Conservation (phyloP, 2,329 filamentous ascomycete species). For the Dothiorella sarmentorum region DNA sequence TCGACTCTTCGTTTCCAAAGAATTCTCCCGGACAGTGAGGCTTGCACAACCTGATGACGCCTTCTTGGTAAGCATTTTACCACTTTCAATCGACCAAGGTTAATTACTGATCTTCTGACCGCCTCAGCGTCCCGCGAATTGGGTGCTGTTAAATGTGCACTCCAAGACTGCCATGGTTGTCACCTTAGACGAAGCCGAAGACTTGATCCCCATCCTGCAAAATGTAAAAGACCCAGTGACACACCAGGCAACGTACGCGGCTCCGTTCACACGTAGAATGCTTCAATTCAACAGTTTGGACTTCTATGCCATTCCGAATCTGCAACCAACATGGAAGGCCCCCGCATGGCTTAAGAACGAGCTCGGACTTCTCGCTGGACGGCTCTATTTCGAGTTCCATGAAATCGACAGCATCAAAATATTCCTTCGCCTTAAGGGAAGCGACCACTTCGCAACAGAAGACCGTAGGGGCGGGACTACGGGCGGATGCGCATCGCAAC, state of each 20-base stretch:
- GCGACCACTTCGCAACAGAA: neutral
- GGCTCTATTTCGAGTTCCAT: constrained; percentile 56
- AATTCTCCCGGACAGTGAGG: constrained; percentile 50
- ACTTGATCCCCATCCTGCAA: constrained; percentile 47
- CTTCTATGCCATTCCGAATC: constrained; percentile 52
- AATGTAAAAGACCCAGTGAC: constrained; percentile 23
- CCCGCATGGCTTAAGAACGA: constrained; percentile 58
- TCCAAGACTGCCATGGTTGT: constrained; percentile 54
- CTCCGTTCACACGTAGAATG: constrained; percentile 60
- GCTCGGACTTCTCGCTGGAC: constrained; percentile 58
- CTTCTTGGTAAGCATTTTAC: constrained; percentile 33
- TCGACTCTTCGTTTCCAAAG: constrained; percentile 40
- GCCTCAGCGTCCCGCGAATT: constrained; percentile 52
- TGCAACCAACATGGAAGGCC: constrained; percentile 40
- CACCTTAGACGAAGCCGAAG: constrained; percentile 62
- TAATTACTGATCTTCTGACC: neutral
- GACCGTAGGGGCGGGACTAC: neutral
- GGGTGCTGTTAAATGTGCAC: constrained; percentile 55
- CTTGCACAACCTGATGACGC: constrained; percentile 39
- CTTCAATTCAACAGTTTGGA: constrained; percentile 53
- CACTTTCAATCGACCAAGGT: too few relatives aligned
- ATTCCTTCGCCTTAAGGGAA: constrained; percentile 28
- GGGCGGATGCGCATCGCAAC: neutral
- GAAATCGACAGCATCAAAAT: constrained; percentile 38
- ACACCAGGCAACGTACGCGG: constrained; percentile 56